Base-by-base conservation (phyloP, 805 yeast species). In the Kuraishia borneana region DNA sequence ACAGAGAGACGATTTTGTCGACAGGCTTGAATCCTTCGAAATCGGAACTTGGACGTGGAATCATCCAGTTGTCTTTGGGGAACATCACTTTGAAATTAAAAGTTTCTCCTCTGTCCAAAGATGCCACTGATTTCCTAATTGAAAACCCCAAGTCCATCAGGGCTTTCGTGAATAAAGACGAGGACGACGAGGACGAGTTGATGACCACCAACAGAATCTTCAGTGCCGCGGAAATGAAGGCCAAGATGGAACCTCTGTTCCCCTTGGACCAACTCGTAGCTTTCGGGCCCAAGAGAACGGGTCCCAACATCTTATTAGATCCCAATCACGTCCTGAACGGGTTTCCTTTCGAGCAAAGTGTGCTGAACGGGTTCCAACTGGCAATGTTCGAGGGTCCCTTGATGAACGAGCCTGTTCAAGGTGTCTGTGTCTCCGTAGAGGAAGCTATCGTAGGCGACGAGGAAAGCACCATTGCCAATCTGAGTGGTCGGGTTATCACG, bases 311-410 rank as follows among this genome's bases (percentile, higher is more conserved):
- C 18, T 54, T 88, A 13, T 54, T 84, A 23, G 92, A 82, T 44
- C 50, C 68, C 3, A 57, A 61, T 2, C 47, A 53, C 8, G 47
- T 45, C 2, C 28, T 54, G 3, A 23, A 17, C 12, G 9, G 18
- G 10, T 60, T 64, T 38, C 63, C 60, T 33, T 70, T 60, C 48
- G 82, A 75, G 41, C 76, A 77, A 34, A 73, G 79, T 45, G 55
- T 89, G 2, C 48, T 83, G 31, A 79, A 82, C 43, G 98, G 95
- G 1, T 88, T 87, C 55, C 94, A 84, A 51, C 57, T 85, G 26
- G 84, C 95, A 3, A 72, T 75, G 31, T 64, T 68, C 28, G 83
- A 77, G 50, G 99, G 99, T 2, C 97, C 97, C 0, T 62, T 92
- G 30, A 79, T 89, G 0, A 72, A 80, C 4, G 99, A 92, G 53